phyloP scores from a whole-genome alignment of 2,329 filamentous ascomycete genomes.

The Acrocalymma vagum region DNA sequence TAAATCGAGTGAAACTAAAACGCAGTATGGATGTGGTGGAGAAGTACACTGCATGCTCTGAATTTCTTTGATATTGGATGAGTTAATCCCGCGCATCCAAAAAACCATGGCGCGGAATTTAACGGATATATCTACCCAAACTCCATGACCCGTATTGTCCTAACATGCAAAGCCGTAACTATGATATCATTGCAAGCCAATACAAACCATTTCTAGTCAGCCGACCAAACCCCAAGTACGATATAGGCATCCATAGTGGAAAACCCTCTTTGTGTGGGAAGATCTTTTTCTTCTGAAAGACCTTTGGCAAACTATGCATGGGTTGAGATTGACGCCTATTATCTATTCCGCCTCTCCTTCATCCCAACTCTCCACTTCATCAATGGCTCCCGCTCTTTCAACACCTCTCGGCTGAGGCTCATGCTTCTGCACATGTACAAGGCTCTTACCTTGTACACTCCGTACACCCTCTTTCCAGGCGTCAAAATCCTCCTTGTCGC shows the following conservation, averaged over 20 bases:
- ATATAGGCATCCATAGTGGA: not conserved
- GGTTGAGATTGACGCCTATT: too few species aligned
- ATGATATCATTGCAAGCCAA: constrained; percentile 5
- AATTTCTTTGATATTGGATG: too few species aligned
- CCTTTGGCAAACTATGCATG: too few species aligned
- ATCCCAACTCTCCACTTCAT: constrained; percentile 90
- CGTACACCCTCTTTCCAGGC: constrained; percentile 81
- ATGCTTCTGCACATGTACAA: constrained; percentile 82
- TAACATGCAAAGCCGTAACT: constrained; percentile 12
- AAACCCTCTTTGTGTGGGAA: not conserved
- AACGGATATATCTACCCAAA: constrained; percentile 20
- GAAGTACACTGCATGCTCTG: too few species aligned
- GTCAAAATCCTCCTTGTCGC: constrained; percentile 81
- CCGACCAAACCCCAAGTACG: not conserved
- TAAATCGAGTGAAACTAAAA: too few species aligned
- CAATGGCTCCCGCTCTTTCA: constrained; percentile 78
- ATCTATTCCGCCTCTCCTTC: too few species aligned
- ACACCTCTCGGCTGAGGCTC: constrained; percentile 63
- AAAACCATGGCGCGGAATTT: constrained; percentile 11
- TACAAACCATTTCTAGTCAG: constrained; percentile 3
- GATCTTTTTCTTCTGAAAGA: constrained; percentile 25
- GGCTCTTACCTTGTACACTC: constrained; percentile 76
- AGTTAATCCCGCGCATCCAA: too few species aligned
- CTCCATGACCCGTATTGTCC: constrained; percentile 11
- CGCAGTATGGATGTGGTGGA: too few species aligned